These are phyloP conservation scores for Ploettnerulaceae sp. DNA, from an alignment of 2,329 filamentous ascomycete genomes.

Conservation along the genomic window DNA sequence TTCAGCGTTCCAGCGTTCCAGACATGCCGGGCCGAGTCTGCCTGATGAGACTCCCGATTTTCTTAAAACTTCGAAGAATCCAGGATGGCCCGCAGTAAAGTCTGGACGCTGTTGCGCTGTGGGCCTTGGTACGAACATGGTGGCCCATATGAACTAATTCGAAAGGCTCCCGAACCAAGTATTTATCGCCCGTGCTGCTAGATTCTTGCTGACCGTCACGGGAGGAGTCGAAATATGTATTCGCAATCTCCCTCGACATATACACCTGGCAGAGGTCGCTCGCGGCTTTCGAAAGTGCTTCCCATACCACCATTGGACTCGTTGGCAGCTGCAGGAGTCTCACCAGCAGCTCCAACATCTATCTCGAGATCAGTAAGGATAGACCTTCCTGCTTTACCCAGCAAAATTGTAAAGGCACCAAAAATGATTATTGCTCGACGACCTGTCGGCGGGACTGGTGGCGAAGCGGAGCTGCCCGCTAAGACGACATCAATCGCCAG, in stretches of 20 bases:
- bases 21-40: background rate
- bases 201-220: background rate
- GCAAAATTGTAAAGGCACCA: conserved; percentile 13
- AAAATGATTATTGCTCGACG: conserved; percentile 28
- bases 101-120: conserved; percentile 4
- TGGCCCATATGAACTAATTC: background rate
- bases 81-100: conserved; percentile 9
- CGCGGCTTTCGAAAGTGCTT: conserved; percentile 28
- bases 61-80: conserved; percentile 9
- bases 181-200: conserved; percentile 3
- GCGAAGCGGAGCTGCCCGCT: conserved; percentile 3
- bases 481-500: conserved; percentile 22
- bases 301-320: conserved; percentile 18
- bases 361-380: conserved; percentile 15
- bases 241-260: conserved; percentile 9
- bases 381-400: conserved; percentile 24
- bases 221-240: conserved; percentile 10
- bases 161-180: background rate
- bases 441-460: conserved; percentile 18
- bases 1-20: no score
- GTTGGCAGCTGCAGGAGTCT: background rate
- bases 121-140: background rate
- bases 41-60: conserved; percentile 2
- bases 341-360: conserved; percentile 7
- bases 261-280: conserved; percentile 24